phyloP scores from a whole-genome alignment of 1,139 yeast species.

The Ogataea hybrid region DNA sequence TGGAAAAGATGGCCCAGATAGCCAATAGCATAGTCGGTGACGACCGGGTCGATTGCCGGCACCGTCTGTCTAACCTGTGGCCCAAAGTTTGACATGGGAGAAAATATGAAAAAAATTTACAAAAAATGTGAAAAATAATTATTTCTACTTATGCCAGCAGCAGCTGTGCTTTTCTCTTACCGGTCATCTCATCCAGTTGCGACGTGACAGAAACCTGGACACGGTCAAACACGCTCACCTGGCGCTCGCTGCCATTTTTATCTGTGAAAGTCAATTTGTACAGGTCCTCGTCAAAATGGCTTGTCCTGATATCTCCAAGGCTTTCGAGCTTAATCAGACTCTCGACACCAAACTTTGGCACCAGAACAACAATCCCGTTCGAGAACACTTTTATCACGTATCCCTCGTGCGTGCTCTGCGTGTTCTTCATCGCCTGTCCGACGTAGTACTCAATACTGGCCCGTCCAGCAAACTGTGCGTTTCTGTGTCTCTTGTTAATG shows the following conservation, averaged over 20 bases:
- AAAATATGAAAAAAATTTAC: not conserved
- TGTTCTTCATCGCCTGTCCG: conserved; percentile 91
- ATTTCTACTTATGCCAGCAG: conserved; percentile 32
- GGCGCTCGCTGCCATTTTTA: conserved; percentile 43
- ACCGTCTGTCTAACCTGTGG: conserved; percentile 84
- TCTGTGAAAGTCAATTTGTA: conserved; percentile 61
- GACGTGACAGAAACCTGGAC: conserved; percentile 81
- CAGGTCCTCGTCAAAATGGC: conserved; percentile 73
- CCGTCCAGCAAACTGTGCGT: conserved; percentile 98
- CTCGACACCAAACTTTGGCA: conserved; percentile 97
- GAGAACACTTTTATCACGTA: conserved; percentile 89
- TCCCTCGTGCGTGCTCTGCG: conserved; percentile 75
- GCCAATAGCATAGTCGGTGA: conserved; percentile 88
- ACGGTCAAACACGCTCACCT: conserved; percentile 77
- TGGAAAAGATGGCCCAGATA: conserved; percentile 75
- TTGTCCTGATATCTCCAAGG: conserved; percentile 62
- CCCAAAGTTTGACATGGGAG: conserved; percentile 49
- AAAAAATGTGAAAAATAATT: not conserved
- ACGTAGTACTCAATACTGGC: conserved; percentile 97
- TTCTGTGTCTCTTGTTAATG: conserved; percentile 91
- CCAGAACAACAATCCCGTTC: conserved; percentile 92
- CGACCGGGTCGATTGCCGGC: conserved; percentile 85
- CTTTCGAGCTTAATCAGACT: conserved; percentile 83
- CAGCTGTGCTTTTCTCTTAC: conserved; percentile 90
- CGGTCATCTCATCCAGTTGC: conserved; percentile 80